phyloP scores from a whole-genome alignment of 2,329 filamentous ascomycete species.

The Mycosphaerella arachidis region DNA sequence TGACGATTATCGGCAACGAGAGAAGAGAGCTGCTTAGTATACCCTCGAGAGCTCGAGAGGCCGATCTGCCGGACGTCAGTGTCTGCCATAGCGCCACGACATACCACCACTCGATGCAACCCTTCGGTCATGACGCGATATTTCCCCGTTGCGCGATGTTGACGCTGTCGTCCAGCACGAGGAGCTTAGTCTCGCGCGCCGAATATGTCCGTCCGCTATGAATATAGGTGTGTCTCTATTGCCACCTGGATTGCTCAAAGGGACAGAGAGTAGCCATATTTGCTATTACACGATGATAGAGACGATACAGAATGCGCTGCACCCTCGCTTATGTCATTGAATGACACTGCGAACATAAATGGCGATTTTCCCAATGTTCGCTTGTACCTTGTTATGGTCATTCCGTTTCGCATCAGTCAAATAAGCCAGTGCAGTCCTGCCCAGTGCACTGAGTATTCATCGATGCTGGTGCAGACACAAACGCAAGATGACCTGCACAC shows the following conservation, averaged over 20 bases:
- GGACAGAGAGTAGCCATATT: no score
- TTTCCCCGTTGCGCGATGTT: background rate
- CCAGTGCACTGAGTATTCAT: background rate
- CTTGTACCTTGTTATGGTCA: no score
- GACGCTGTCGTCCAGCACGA: background rate
- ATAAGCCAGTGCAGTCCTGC: background rate
- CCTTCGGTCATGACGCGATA: background rate
- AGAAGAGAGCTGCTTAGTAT: background rate
- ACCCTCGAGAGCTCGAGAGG: background rate
- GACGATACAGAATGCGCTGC: no score
- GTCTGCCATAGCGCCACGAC: background rate
- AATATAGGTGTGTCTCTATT: no score
- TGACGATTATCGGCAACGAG: background rate
- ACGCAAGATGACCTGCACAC: background rate
- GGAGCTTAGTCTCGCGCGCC: background rate
- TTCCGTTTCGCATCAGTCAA: background rate
- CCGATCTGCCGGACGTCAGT: background rate
- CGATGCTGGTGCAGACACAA: no score
- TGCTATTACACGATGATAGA: no score
- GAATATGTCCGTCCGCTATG: no score
- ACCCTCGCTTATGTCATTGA: no score
- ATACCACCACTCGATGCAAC: background rate
- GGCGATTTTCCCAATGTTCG: no score
- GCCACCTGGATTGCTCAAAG: no score
- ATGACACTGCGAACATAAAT: no score